Evolutionary conservation across 2,329 filamentous ascomycete species (phyloP).

Genomic region (Neonectria punicea): DNA sequence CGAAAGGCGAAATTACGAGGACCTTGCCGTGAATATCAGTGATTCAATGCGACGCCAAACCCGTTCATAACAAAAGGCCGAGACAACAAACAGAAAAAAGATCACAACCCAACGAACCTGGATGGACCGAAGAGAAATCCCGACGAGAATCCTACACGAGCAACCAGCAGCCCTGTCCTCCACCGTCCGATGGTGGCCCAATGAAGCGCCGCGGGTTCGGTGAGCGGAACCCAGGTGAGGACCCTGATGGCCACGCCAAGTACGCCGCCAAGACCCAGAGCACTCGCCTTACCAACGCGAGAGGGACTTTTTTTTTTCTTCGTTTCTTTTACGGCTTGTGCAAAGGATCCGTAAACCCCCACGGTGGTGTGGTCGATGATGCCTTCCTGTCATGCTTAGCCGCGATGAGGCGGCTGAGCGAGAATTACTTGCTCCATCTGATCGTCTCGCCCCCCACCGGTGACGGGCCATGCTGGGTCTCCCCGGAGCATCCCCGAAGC

Average conservation of each 20-base stretch:
- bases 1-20: not conserved
- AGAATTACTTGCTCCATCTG: not conserved
- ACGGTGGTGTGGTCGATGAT: constrained; percentile 16
- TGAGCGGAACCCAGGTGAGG: constrained; percentile 34
- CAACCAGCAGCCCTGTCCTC: not conserved
- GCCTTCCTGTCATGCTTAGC: constrained; percentile 19
- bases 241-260: constrained; percentile 41
- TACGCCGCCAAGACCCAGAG: constrained; percentile 23
- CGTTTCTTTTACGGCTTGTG: not conserved
- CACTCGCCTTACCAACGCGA: not conserved
- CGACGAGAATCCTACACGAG: constrained; percentile 6
- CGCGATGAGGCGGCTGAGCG: not conserved
- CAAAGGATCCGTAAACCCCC: not conserved
- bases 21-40: not conserved
- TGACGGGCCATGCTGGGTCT: not conserved
- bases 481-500: not conserved
- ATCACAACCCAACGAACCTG: constrained; percentile 4
- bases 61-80: no score
- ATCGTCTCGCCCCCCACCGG: constrained; percentile 11
- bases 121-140: not conserved
- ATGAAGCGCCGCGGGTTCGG: not conserved
- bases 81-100: not conserved
- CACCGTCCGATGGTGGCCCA: not conserved
- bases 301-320: no score
- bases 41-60: not conserved